Base-by-base conservation (phyloP, 306 rosid species). In the Cucurbita pepo region DNA sequence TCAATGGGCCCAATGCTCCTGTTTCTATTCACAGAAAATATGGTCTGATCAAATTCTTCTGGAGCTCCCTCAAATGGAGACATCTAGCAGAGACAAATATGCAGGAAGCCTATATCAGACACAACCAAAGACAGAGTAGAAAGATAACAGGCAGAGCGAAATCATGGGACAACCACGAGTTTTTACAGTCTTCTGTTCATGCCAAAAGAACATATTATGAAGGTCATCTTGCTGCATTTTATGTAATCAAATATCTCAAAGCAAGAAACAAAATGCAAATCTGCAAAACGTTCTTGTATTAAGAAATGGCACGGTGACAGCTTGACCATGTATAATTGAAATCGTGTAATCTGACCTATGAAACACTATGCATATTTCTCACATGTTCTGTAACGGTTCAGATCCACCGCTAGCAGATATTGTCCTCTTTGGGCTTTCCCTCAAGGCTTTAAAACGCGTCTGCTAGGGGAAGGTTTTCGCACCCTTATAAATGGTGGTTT, bases 41-140 rank as follows among this genome's bases (percentile, higher is more conserved):
- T 85, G 61, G 97, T 94, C 82, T 89, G 97, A 83, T 94, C 99
- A 41, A 94, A 94, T 81, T 94, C 99, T 85, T 91, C 90, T 5
- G 96, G 97, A 71, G 95, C 96, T 4, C 72, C 99, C 72, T 84
- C 96, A 63, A 47, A 74, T 67, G 96, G 97, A 30, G 97, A 89
- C 82, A 91, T 80, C 99, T 94, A 80, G 15, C 45, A 21, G 66
- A 74, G 76, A 45, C 56, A 69, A 81, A 55, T 65, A 75, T 8
- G n/a, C 5, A 74, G 2, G 55, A 62, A 72, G 69, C 69, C 69
- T 55, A 74, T 71, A 72, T 11, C 50, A 58, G 19, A 58, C 41
- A 12, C 77, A 81, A 14, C 8, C 58, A 41, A 70, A 47, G 44
- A 18, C 48, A 52, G 3, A 41, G 4, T 25, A 30, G 22, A 48